These are phyloP conservation scores for Kwoniella botswanensis DNA, from an alignment of 768 basidiomycete genomes.

Conservation along the genomic window DNA sequence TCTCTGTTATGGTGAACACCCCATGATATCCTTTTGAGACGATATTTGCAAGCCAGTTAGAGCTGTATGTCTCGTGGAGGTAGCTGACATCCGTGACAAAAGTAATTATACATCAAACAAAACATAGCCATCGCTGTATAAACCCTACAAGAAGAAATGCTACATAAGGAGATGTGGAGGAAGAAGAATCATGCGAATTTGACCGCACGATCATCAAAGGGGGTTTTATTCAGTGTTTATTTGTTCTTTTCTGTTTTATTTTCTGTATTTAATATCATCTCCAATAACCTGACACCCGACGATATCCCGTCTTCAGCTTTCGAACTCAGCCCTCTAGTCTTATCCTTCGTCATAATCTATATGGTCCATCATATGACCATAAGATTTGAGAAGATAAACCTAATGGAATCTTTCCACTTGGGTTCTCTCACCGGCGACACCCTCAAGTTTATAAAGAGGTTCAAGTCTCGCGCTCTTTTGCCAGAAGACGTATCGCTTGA, in stretches of 20 bases:
- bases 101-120: neutral
- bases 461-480: constrained; percentile 23
- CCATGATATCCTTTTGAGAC: too few species aligned
- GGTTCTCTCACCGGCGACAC: constrained; percentile 30
- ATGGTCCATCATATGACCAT: neutral
- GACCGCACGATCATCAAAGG: too few species aligned
- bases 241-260: neutral
- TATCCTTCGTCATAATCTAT: neutral
- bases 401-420: constrained; percentile 27
- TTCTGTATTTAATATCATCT: neutral
- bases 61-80: too few species aligned
- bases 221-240: too few species aligned
- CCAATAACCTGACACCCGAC: neutral
- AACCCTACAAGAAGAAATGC: neutral
- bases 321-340: too few species aligned
- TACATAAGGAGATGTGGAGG: neutral
- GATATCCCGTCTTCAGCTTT: too few species aligned
- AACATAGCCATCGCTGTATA: neutral
- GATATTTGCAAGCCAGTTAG: too few species aligned
- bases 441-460: constrained; percentile 35
- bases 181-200: neutral
- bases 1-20: too few species aligned
- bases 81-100: neutral
- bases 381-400: neutral
- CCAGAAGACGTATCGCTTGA: constrained; percentile 47